A percentile compares a stretch with the other conserved stretches of the same genome.
phyloP scores from a whole-genome alignment of 768 basidiomycete genomes.

The Peribolospora baueri region DNA sequence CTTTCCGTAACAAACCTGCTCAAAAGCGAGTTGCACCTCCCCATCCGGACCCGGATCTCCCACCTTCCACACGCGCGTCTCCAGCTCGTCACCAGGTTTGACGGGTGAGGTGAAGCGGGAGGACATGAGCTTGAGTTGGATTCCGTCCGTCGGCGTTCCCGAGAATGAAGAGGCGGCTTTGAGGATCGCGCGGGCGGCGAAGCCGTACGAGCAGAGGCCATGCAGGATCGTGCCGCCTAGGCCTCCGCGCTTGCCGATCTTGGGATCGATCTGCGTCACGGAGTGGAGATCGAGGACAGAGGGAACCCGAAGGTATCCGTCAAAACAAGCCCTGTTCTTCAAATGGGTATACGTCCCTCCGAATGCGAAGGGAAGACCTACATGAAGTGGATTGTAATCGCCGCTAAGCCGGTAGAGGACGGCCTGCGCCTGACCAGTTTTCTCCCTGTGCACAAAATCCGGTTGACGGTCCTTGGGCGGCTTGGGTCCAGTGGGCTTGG shows the following conservation, averaged over 20 bases:
- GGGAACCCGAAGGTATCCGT: not conserved
- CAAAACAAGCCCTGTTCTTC: not conserved
- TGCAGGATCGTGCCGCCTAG: slow-evolving; percentile 72
- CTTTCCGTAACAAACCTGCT: no score
- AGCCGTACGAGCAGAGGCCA: slow-evolving; percentile 52
- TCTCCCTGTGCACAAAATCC: slow-evolving; percentile 36
- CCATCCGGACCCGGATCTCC: no score
- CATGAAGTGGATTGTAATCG: slow-evolving; percentile 56
- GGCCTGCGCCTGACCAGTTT: slow-evolving; percentile 39
- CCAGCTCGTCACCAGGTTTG: no score
- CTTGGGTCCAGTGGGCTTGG: slow-evolving; percentile 35
- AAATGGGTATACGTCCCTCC: not conserved
- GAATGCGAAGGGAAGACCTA: slow-evolving; percentile 20
- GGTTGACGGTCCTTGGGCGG: slow-evolving; percentile 27
- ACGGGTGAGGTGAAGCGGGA: no score
- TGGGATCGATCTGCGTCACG: slow-evolving; percentile 31
- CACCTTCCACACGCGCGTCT: no score
- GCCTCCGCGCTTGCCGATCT: slow-evolving; percentile 42
- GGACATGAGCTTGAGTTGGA: no score
- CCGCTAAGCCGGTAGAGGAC: slow-evolving; percentile 35
- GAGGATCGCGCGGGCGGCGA: slow-evolving; percentile 46
- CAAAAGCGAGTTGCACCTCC: no score
- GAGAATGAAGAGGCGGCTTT: slow-evolving; percentile 10
- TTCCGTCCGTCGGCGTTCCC: no score
- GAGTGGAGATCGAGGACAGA: not conserved